Conservation (phyloP, 1,284 basidiomycete genomes). For the Porodaedalea pini region DNA sequence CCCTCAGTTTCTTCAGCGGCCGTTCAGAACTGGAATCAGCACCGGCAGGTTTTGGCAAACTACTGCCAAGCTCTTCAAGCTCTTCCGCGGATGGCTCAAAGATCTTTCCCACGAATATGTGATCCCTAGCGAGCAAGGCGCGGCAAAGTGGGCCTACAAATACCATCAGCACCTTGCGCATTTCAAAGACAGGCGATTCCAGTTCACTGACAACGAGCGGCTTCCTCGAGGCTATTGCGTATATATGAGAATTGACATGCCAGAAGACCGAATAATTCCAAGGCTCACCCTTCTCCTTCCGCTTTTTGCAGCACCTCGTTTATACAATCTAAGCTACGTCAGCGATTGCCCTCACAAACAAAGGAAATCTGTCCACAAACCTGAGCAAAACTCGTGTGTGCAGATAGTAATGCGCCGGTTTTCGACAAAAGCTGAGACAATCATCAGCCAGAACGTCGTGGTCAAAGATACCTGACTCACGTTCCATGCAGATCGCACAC, state of each 20-base stretch:
- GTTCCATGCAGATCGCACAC: conserved; percentile 27
- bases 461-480: conserved; percentile 24
- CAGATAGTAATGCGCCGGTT: conserved; percentile 53
- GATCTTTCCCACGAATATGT: conserved; percentile 49
- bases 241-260: not conserved
- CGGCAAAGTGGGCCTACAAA: conserved; percentile 52
- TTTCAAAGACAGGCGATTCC: too few relatives aligned
- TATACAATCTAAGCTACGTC: conserved; percentile 30
- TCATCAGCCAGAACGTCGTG: conserved; percentile 1
- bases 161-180: not conserved
- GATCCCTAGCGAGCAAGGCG: conserved; percentile 51
- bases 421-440: conserved; percentile 37
- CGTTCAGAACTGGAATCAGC: not conserved
- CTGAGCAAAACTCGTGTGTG: conserved; percentile 59
- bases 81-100: conserved; percentile 45
- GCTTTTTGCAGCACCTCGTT: conserved; percentile 4
- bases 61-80: conserved; percentile 27
- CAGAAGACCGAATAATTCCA: not conserved
- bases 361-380: conserved; percentile 32
- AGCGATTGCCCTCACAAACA: not conserved
- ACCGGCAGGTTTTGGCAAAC: not conserved
- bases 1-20: conserved; percentile 28
- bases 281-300: conserved; percentile 11
- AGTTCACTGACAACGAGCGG: conserved; percentile 6
- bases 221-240: conserved; percentile 6